A percentile compares a stretch with the other conserved stretches of the same genome.
phyloP scores from a whole-genome alignment of 2,329 filamentous ascomycete species.

The Colletotrichum kahawae region DNA sequence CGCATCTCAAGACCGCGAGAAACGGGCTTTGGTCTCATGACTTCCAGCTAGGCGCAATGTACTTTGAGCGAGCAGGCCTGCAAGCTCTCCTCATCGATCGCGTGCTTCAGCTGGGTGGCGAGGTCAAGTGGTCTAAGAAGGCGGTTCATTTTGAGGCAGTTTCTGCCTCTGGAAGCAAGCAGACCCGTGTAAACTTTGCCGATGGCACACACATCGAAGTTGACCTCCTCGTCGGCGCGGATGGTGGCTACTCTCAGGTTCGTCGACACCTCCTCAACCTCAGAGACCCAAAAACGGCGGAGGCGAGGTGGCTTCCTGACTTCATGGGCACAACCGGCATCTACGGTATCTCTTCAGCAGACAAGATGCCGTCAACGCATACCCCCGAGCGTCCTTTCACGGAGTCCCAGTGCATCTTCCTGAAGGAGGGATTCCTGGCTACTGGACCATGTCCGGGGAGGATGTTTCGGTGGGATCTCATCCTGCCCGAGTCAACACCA shows the following conservation, averaged over 20 bases:
- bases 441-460: constrained; percentile 22
- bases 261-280: constrained; percentile 24
- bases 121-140: constrained; percentile 25
- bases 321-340: constrained; percentile 27
- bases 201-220: constrained; percentile 13
- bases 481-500: constrained; percentile 24
- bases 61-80: constrained; percentile 25
- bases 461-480: constrained; percentile 29
- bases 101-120: constrained; percentile 22
- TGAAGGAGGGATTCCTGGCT: constrained; percentile 24
- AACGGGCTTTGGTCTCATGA: constrained; percentile 26
- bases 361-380: not conserved
- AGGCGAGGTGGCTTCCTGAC: constrained; percentile 26
- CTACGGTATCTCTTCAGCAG: constrained; percentile 25
- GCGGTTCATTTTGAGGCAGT: not conserved
- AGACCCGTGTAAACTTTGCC: not conserved
- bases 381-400: constrained; percentile 1
- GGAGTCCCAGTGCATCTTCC: constrained; percentile 23
- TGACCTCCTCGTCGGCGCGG: constrained; percentile 26
- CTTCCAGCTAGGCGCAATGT: constrained; percentile 22
- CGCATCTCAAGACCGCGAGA: not conserved
- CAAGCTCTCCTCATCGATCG: constrained; percentile 23
- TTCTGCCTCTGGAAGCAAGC: rapidly evolving
- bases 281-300: constrained; percentile 14
- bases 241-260: constrained; percentile 27